These are phyloP conservation scores for Phaffomyces thermotolerans DNA, from an alignment of 805 yeast species.

Conservation along the genomic window DNA sequence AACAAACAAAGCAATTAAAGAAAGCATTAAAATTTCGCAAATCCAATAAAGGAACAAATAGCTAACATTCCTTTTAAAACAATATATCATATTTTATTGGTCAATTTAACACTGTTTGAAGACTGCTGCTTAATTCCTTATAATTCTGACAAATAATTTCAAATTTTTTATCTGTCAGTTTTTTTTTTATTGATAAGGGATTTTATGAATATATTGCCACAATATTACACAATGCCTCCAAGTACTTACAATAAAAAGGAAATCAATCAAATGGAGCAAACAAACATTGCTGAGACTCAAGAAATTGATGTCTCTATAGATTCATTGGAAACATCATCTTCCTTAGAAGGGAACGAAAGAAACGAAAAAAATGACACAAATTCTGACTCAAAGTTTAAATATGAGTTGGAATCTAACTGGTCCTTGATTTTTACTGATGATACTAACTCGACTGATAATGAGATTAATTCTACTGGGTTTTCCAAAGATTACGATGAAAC, in stretches of 20 bases:
- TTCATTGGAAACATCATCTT: constrained; percentile 1
- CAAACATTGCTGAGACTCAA: background rate
- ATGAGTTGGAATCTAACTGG: constrained; percentile 22
- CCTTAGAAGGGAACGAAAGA: background rate
- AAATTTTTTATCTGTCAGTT: background rate
- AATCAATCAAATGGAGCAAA: too few species aligned
- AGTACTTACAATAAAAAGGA: background rate
- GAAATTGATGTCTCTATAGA: background rate
- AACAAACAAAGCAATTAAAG: too few species aligned
- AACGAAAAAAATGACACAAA: constrained; percentile 2
- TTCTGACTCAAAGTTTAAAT: constrained; percentile 10
- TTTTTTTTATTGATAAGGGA: background rate
- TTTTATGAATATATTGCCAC: background rate
- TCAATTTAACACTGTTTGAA: too few species aligned
- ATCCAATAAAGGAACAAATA: too few species aligned
- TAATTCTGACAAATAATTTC: background rate
- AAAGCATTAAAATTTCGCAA: too few species aligned
- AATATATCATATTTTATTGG: too few species aligned
- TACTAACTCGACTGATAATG: constrained; percentile 22
- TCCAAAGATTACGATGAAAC: constrained; percentile 13
- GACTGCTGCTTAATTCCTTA: background rate
- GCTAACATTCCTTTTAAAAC: too few species aligned
- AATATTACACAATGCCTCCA: background rate
- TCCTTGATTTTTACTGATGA: constrained; percentile 25
- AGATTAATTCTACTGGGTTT: constrained; percentile 18